Conservation (phyloP, 495 filamentous ascomycete genomes). For the Staphylotrichum longicolle region DNA sequence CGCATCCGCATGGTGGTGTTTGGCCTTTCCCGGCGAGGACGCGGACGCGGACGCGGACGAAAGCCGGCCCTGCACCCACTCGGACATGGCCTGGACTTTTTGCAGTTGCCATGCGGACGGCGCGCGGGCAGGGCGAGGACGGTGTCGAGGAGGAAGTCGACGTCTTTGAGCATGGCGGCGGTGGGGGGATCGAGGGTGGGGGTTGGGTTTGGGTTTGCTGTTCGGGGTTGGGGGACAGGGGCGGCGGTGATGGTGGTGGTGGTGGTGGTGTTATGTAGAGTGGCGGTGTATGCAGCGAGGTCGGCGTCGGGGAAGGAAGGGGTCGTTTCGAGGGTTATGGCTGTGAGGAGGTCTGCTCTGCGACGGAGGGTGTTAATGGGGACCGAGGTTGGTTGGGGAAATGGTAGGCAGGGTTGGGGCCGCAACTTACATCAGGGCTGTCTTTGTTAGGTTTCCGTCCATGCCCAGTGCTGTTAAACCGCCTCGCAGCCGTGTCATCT, state of each 20-base stretch:
- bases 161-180: slow-evolving; percentile 18
- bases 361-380: neutral
- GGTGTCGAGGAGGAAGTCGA: slow-evolving; percentile 21
- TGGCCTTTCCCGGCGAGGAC: neutral
- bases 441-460: slow-evolving; percentile 10
- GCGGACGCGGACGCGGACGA: neutral
- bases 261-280: neutral
- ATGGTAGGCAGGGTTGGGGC: neutral
- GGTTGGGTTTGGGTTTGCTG: neutral
- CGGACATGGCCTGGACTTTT: slow-evolving; percentile 18
- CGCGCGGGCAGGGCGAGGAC: slow-evolving; percentile 5
- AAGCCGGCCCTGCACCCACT: slow-evolving; percentile 20
- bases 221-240: neutral
- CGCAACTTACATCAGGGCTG: slow-evolving; percentile 20
- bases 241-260: too few relatives aligned
- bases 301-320: slow-evolving; percentile 7
- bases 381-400: neutral
- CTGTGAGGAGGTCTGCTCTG: slow-evolving; percentile 18
- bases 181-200: slow-evolving; percentile 2
- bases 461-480: slow-evolving; percentile 6
- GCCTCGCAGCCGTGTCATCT: slow-evolving; percentile 14
- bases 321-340: slow-evolving; percentile 6
- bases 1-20: neutral
- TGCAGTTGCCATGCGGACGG: slow-evolving; percentile 13
- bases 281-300: neutral